These are phyloP conservation scores for Boletus reticulatus DNA, from an alignment of 768 basidiomycete genomes.

Conservation along the genomic window DNA sequence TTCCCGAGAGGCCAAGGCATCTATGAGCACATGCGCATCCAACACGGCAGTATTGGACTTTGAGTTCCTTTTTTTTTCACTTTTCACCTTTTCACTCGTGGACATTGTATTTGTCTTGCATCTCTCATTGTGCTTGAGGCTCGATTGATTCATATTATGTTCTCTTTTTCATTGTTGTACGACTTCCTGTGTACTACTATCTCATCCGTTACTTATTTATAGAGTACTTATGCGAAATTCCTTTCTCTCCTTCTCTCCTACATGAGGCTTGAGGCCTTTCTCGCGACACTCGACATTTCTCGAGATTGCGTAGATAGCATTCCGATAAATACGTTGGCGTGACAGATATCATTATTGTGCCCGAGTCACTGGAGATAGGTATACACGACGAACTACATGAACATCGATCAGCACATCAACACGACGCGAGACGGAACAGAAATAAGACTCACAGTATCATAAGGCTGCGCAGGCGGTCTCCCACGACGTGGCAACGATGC, in stretches of 20 bases:
- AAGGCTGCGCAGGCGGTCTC: conserved; percentile 51
- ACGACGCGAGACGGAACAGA: background rate
- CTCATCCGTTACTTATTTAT: conserved; percentile 19
- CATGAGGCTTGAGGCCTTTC: background rate
- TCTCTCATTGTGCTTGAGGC: conserved; percentile 7
- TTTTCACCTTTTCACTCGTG: background rate
- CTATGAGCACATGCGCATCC: conserved; percentile 72
- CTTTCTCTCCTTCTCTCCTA: too few species aligned
- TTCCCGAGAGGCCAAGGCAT: conserved; percentile 68
- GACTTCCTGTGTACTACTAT: background rate
- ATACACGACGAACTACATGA: conserved; percentile 40
- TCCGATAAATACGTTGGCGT: conserved; percentile 18
- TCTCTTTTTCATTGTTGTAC: conserved; percentile 14
- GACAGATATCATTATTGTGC: background rate
- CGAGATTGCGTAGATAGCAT: conserved; percentile 9
- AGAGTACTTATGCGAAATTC: conserved; percentile 19
- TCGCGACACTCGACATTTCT: background rate
- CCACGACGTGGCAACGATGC: conserved; percentile 62
- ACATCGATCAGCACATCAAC: background rate
- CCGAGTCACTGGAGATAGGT: conserved; percentile 27
- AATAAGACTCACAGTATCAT: conserved; percentile 46
- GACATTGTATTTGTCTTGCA: background rate
- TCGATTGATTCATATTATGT: background rate
- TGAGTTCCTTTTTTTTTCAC: conserved; percentile 1
- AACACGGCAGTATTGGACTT: conserved; percentile 64